These are phyloP conservation scores for Lolium rigidum DNA, from an alignment of 176 grass and related monocot genomes.

Conservation along the genomic window DNA sequence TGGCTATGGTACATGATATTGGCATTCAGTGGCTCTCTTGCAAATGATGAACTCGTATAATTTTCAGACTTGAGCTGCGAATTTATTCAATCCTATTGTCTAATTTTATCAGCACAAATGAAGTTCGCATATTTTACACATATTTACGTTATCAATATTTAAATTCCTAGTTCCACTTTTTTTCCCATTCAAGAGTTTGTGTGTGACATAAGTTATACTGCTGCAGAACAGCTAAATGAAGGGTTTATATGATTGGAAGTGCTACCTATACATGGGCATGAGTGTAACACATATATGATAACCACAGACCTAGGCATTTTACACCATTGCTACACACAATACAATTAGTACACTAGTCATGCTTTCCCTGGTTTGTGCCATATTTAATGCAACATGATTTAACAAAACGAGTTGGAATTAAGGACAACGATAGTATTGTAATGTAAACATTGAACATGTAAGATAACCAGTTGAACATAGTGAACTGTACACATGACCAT, in stretches of 20 bases:
- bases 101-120: background rate
- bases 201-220: background rate
- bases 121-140: background rate
- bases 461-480: background rate
- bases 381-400: background rate
- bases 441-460: background rate
- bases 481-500: background rate
- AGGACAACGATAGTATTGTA: background rate
- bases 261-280: background rate
- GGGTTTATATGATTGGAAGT: background rate
- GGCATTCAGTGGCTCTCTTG: background rate
- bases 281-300: no score
- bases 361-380: background rate
- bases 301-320: background rate
- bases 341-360: background rate
- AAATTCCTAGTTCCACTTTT: no score
- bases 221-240: constrained; percentile 6
- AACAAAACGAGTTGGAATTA: background rate
- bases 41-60: constrained; percentile 22
- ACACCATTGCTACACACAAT: background rate
- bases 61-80: background rate
- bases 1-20: background rate
- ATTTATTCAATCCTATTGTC: background rate
- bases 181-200: background rate
- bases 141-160: no score